These are phyloP conservation scores for Thymus mandschuricus DNA, from an alignment of 257 asterid genomes.

Conservation along the genomic window DNA sequence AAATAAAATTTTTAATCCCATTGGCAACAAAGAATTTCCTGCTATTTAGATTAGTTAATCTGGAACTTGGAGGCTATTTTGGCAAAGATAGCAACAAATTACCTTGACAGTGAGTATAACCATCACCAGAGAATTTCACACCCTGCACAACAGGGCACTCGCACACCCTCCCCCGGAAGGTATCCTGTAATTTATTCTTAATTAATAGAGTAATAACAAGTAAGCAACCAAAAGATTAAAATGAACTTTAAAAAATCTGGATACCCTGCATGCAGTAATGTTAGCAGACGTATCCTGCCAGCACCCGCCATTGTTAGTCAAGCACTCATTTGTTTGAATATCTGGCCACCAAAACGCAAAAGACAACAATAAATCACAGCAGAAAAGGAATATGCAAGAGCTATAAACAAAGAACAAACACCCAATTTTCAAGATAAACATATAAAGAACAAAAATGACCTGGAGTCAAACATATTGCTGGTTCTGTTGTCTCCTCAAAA, in stretches of 20 bases:
- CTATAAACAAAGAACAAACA: background rate
- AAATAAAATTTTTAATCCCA: background rate
- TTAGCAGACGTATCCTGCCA: slow-evolving; percentile 87
- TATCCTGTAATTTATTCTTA: slow-evolving; percentile 55
- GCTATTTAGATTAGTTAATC: too few species aligned
- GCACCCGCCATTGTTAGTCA: slow-evolving; percentile 91
- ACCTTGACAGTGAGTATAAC: slow-evolving; percentile 93
- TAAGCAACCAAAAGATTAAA: slow-evolving; percentile 21
- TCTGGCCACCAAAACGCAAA: slow-evolving; percentile 44
- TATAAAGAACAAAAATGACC: slow-evolving; percentile 22
- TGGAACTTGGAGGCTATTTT: background rate
- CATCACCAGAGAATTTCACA: slow-evolving; percentile 79
- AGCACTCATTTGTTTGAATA: slow-evolving; percentile 91
- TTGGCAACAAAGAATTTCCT: too few species aligned
- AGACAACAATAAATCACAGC: slow-evolving; percentile 6
- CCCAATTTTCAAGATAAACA: background rate
- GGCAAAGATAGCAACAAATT: slow-evolving; percentile 22
- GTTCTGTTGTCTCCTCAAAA: slow-evolving; percentile 56
- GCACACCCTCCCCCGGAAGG: slow-evolving; percentile 88
- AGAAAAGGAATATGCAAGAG: background rate
- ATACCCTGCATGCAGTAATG: slow-evolving; percentile 92
- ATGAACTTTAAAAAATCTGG: background rate
- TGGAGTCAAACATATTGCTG: slow-evolving; percentile 44
- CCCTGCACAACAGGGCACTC: slow-evolving; percentile 87
- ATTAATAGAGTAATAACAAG: background rate